Evolutionary conservation across 805 yeast species (phyloP).

Genomic region (Ogataea pilisensis): DNA sequence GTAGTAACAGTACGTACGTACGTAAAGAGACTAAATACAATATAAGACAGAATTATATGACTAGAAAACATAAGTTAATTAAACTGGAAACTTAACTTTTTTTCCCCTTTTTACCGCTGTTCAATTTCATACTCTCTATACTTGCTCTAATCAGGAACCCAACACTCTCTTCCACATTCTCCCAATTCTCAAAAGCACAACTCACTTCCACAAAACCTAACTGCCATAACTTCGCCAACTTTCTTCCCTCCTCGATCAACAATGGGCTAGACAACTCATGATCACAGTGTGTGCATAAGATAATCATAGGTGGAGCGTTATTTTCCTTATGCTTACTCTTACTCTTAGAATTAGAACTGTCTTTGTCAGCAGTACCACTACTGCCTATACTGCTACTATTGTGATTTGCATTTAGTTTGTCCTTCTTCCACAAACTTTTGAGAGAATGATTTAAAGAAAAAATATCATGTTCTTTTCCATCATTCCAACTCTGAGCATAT

Average conservation of each 20-base stretch:
- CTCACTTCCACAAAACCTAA: slow-evolving; percentile 66
- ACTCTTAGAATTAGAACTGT: too few species aligned
- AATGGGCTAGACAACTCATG: slow-evolving; percentile 58
- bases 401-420: slow-evolving; percentile 1
- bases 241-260: slow-evolving; percentile 52
- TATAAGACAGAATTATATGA: too few species aligned
- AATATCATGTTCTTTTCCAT: slow-evolving; percentile 64
- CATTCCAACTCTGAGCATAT: slow-evolving; percentile 53
- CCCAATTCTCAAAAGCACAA: slow-evolving; percentile 37
- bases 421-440: slow-evolving; percentile 50
- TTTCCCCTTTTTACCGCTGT: background rate
- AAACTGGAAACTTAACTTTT: background rate
- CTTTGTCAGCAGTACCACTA: too few species aligned
- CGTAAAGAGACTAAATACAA: too few species aligned
- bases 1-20: too few species aligned
- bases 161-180: slow-evolving; percentile 52
- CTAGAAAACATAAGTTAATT: background rate
- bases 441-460: slow-evolving; percentile 56
- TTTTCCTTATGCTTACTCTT: slow-evolving; percentile 5
- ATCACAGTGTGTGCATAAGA: slow-evolving; percentile 60
- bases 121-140: slow-evolving; percentile 35
- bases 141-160: slow-evolving; percentile 57
- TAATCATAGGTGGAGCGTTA: slow-evolving; percentile 55
- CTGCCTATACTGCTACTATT: too few species aligned
- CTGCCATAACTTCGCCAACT: slow-evolving; percentile 57